These are phyloP conservation scores for Pestalotiopsis sp. DNA, from an alignment of 2,329 filamentous ascomycete species.

Conservation along the genomic window DNA sequence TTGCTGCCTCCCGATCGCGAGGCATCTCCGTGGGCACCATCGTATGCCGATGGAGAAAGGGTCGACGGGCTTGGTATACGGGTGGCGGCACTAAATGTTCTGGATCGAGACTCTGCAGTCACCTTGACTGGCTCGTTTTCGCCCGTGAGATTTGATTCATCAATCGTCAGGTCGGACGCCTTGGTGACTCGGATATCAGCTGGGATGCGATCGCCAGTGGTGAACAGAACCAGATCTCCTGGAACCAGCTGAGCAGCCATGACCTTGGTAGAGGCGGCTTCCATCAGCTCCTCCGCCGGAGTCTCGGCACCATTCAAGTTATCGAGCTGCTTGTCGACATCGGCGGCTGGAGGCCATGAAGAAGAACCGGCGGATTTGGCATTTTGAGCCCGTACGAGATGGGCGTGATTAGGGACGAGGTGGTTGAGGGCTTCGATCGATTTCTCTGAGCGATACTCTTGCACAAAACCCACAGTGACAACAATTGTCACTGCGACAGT, in stretches of 20 bases:
- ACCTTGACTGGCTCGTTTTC: slow-evolving; percentile 94
- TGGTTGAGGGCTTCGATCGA: slow-evolving; percentile 94
- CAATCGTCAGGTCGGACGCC: slow-evolving; percentile 87
- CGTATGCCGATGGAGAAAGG: slow-evolving; percentile 56
- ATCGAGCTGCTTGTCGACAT: slow-evolving; percentile 50
- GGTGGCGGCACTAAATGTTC: slow-evolving; percentile 33
- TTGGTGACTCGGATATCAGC: slow-evolving; percentile 94
- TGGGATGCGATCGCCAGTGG: slow-evolving; percentile 93
- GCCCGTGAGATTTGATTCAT: slow-evolving; percentile 94
- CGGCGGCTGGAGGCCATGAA: slow-evolving; percentile 51
- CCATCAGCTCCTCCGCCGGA: slow-evolving; percentile 64
- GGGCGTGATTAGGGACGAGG: slow-evolving; percentile 91
- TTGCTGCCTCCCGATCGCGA: slow-evolving; percentile 79
- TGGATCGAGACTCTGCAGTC: slow-evolving; percentile 60
- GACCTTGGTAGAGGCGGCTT: slow-evolving; percentile 79
- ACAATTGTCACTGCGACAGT: slow-evolving; percentile 96
- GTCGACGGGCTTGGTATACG: slow-evolving; percentile 42
- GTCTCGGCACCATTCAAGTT: slow-evolving; percentile 56
- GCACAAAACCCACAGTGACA: slow-evolving; percentile 92
- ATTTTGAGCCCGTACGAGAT: slow-evolving; percentile 74
- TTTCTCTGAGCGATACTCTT: slow-evolving; percentile 97
- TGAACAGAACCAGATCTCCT: slow-evolving; percentile 90
- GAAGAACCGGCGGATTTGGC: slow-evolving; percentile 38
- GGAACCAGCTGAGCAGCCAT: slow-evolving; percentile 87
- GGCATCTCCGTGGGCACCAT: slow-evolving; percentile 64